Evolutionary conservation across 345 rosid genomes (phyloP).

Genomic region (Arabidopsis suecica): DNA sequence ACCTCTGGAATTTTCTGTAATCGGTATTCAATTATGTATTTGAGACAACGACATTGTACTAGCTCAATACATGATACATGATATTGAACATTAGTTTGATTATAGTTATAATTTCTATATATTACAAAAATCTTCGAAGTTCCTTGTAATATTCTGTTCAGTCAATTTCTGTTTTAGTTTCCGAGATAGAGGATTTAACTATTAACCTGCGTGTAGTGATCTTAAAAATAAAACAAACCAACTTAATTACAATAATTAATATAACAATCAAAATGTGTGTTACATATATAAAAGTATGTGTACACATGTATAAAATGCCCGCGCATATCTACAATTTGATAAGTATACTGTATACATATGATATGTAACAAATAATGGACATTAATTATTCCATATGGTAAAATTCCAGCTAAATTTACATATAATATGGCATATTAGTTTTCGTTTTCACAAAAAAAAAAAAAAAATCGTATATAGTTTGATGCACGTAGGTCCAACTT

Average conservation of each 20-base stretch:
- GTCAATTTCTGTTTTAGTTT: not conserved
- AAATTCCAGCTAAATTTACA: constrained; percentile 25
- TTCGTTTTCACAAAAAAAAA: not conserved
- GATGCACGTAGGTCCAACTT: constrained; percentile 31
- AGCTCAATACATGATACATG: constrained; percentile 31
- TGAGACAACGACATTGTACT: constrained; percentile 43
- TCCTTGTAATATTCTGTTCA: not conserved
- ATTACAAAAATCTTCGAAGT: not conserved
- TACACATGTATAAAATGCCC: not conserved
- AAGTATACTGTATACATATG: not conserved
- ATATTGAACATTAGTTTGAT: constrained; percentile 12
- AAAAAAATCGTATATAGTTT: not conserved
- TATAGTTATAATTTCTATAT: not conserved
- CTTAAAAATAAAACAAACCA: not conserved
- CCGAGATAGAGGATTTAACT: not conserved
- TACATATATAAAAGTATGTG: not conserved
- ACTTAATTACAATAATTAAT: too few species aligned
- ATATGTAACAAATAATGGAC: constrained; percentile 16
- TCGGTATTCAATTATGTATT: constrained; percentile 23
- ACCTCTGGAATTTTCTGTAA: constrained; percentile 39
- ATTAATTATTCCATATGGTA: constrained; percentile 20
- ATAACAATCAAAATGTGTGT: not conserved
- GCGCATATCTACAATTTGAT: not conserved
- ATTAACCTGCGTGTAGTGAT: too few species aligned
- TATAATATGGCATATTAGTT: not conserved